A percentile compares a stretch with the other conserved stretches of the same genome.
Conservation (phyloP, 192 early-diverging fungal species). For the Anaeromyces robustus region DNA sequence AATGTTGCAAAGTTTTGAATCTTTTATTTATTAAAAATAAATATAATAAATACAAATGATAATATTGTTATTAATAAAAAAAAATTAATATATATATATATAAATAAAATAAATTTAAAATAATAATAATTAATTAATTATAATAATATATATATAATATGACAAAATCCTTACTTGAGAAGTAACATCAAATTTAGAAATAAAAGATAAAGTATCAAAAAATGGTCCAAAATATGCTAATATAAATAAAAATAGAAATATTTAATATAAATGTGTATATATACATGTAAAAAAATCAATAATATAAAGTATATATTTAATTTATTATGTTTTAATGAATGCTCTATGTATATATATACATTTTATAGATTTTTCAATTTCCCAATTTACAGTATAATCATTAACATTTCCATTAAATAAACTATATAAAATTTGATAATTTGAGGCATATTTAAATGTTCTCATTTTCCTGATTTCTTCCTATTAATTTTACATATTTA, state of each 20-base stretch:
- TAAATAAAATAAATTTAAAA: too few species aligned
- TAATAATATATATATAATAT: too few species aligned
- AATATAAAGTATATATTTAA: too few species aligned
- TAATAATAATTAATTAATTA: too few species aligned
- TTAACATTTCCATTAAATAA: constrained; percentile 70
- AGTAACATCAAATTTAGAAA: not conserved
- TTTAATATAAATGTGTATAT: too few species aligned
- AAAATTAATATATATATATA: too few species aligned
- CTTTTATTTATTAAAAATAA: not conserved
- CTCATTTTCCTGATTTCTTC: constrained; percentile 22
- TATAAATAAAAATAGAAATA: too few species aligned
- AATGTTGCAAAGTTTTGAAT: constrained; percentile 47
- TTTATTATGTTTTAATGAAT: too few species aligned
- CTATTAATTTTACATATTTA: not conserved
- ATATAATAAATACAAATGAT: too few species aligned
- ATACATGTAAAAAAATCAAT: too few species aligned
- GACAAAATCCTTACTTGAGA: not conserved
- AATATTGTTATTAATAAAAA: too few species aligned
- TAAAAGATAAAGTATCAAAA: constrained; percentile 33
- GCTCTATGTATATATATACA: constrained; percentile 19
- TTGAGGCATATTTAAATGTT: constrained; percentile 67
- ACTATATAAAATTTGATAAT: constrained; percentile 74
- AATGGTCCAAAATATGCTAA: constrained; percentile 58
- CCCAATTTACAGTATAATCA: constrained; percentile 58
- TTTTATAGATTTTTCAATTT: constrained; percentile 53